Evolutionary conservation across 257 asterid species (phyloP), one percentile per base, ranked within the genome.

Genomic region (Capsicum baccatum): DNA sequence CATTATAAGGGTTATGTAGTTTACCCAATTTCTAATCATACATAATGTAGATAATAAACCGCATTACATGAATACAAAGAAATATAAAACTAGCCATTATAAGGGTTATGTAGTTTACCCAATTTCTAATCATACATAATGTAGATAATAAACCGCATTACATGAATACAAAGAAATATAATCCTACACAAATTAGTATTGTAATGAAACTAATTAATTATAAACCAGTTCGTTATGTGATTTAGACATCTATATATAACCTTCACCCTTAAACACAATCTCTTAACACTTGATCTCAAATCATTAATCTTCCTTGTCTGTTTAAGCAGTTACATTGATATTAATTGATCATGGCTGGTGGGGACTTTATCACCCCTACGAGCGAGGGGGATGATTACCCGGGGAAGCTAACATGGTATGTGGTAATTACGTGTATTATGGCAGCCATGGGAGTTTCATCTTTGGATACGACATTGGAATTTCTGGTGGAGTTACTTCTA

Each of bases 381-480:
- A 26, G 33, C 33, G 33, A 26, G 33, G 44, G 67, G 0, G 67
- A 13, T 6, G 35, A 60, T 6, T 60, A 60, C 5, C 67, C 35
- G 1, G 67, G 67, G 35, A n/a, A 60, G 67, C 67, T 60, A 60
- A n/a, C 4, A 39, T 39, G 44, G 44, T 39, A 39, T 4, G 44
- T 39, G 44, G 44, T 4, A 4, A 39, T 39, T 39, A 39, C 44
- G 3, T 39, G 44, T 39, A 39, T 39, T 4, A 39, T 39, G 44
- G 44, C 44, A 39, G 67, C 67, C 35, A 60, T 60, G 67, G 67
- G 67, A 60, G 67, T 6, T 60, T 60, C n/a, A 56, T 56, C 60
- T 56, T 56, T 56, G 66, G 66, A 9, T 59, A 59, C 33, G 66
- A 59, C 66, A 59, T 59, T 59, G 66, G 66, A 59, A 59, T 59